Evolutionary conservation across 1,284 basidiomycete genomes (phyloP), one percentile per base, ranked within the genome.

Genomic region (Ustilago bromivora): DNA sequence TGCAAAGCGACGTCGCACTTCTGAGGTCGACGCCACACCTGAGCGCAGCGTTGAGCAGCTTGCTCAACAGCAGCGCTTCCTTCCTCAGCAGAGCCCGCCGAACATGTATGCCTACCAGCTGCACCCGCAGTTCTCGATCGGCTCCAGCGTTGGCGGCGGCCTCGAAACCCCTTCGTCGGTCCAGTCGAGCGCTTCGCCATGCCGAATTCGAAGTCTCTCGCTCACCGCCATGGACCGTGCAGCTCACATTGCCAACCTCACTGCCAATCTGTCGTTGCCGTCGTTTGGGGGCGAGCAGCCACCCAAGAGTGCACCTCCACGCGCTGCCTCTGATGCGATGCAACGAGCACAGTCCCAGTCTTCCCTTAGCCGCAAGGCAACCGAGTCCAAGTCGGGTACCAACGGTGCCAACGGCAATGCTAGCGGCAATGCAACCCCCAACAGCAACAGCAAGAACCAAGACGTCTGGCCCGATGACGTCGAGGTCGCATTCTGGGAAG

Each of bases 391-490:
- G 57, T 15, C 64, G 0, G 35, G 38, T 53, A 43, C 59, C 56
- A 52, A 51, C 34, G 51, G 51, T 35, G 53, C 53, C 41, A 47
- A 55, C 46, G 61, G 34, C 47, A 67, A 38, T 49, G 53, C 40
- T 10, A 61, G 35, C 60, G 62, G 54, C 57, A 66, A 40, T 59
- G 57, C 49, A 23, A 64, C 63, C 17, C 51, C 66, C 6, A 76
- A 67, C 46, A 52, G 55, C 19, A 82, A 82, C 61, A 80, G 82
- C 70, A 82, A 86, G 51, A 81, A 82, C 31, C 82, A 84, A 19
- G 85, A 88, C 23, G 86, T 88, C 13, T 88, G 87, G 87, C 87
- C 87, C 15, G 79, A 84, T 23, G 86, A 87, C 46, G 85, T 87
- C 53, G 87, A 88, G 67, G 86, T 87, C 1, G 87, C 87, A 34